Conservation (phyloP, 768 basidiomycete genomes). For the Pisolithus albus region DNA sequence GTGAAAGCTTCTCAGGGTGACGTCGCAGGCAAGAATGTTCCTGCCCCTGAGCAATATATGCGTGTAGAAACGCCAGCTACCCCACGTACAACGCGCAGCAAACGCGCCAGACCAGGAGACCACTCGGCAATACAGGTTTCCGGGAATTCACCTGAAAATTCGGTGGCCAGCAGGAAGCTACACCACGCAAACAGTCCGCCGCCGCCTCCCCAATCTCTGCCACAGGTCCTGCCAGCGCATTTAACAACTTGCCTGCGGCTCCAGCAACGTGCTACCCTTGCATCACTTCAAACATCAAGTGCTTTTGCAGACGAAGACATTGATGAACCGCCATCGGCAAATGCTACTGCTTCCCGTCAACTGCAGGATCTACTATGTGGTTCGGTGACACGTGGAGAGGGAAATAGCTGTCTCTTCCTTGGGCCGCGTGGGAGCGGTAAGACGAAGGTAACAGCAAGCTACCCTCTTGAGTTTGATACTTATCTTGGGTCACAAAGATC, state of each 20-base stretch:
- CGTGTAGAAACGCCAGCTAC: too few relatives aligned
- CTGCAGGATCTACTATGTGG: slow-evolving; percentile 62
- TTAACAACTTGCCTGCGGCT: slow-evolving; percentile 40
- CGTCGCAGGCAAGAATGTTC: not conserved
- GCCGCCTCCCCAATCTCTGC: slow-evolving; percentile 17
- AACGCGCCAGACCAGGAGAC: too few relatives aligned
- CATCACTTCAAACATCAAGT: slow-evolving; percentile 32
- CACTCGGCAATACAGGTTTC: too few relatives aligned
- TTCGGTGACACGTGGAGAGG: slow-evolving; percentile 75
- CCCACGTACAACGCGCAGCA: too few relatives aligned
- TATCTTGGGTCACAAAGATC: slow-evolving; percentile 35
- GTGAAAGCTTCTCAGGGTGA: not conserved
- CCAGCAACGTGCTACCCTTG: slow-evolving; percentile 54
- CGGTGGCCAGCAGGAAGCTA: too few relatives aligned
- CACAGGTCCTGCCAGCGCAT: slow-evolving; percentile 32
- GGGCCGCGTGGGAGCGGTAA: slow-evolving; percentile 88
- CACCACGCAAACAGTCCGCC: not conserved
- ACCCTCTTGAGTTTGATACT: slow-evolving; percentile 3
- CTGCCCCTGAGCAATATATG: not conserved
- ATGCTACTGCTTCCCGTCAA: slow-evolving; percentile 48
- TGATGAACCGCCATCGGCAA: slow-evolving; percentile 36
- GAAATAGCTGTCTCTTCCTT: slow-evolving; percentile 86
- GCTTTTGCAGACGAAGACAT: slow-evolving; percentile 22
- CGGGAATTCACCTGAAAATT: too few relatives aligned
- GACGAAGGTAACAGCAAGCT: slow-evolving; percentile 47